Evolutionary conservation across 352 stramenopile species (phyloP), one percentile per base, ranked within the genome.

Genomic region (Blastocystis sp.): DNA sequence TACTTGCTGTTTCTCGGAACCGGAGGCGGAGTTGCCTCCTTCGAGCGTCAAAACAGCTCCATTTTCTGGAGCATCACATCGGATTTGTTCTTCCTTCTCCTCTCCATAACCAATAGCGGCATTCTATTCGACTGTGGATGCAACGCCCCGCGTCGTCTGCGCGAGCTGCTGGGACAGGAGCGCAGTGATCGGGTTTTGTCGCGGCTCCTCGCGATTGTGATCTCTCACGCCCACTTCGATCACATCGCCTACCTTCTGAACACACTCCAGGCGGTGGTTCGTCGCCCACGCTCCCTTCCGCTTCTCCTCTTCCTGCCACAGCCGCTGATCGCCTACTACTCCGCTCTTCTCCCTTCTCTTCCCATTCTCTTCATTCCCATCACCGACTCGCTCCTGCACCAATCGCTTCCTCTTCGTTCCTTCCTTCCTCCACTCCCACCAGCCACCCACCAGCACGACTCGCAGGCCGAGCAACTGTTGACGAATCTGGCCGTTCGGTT

Each of bases 1-100:
- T 81, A 23, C 21, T 60, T 81, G 23, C 40, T 81, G n/a, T 81
- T 81, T 81, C 52, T 81, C 10, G 71, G 71, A 65, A 81, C 71
- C 10, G 71, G 71, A 64, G 71, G 71, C 28, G 71, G 71, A 19
- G 48, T 81, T 41, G 71, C 40, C n/a, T 52, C 71, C 2, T 34
- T 41, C n/a, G 71, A 53, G n/a, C 21, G 71, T 2, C 71, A 81
- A 28, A 81, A 81, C 56, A 81, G 48, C 14, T 81, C 71, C 7
- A 81, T 81, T 45, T 40, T 81, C 7, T 81, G 71, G 71, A 62
- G 48, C 43, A 14, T 81, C 23, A 66, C 11, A 2, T n/a, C 64
- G 4, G 53, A 81, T 38, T 81, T 52, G 71, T 81, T 34, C 4
- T 45, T 11, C 0, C 23, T 43, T 62, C 2, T 4, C n/a, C 43